Evolutionary conservation across 768 basidiomycete species (phyloP).

Genomic region (Lactarius pseudohatsudake): DNA sequence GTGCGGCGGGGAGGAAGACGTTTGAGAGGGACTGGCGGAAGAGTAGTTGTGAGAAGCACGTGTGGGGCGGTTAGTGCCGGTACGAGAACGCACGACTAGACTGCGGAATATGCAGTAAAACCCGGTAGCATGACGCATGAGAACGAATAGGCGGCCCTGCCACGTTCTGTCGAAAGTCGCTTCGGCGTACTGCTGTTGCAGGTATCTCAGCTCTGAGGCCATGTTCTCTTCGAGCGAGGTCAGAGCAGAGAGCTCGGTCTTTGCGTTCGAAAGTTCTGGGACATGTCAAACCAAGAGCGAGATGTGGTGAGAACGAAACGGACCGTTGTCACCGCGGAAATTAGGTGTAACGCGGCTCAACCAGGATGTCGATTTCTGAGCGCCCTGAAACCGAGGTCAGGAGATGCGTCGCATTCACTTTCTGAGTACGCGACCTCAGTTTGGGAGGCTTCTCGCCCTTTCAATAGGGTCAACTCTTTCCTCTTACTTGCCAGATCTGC

Average conservation of each 20-base stretch:
- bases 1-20: constrained; percentile 41
- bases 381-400: constrained; percentile 23
- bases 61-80: not conserved
- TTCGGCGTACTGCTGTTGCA: constrained; percentile 20
- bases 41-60: not conserved
- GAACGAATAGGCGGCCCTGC: constrained; percentile 23
- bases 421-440: constrained; percentile 29
- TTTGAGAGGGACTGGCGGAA: constrained; percentile 49
- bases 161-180: constrained; percentile 24
- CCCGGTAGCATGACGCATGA: constrained; percentile 21
- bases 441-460: constrained; percentile 34
- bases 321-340: constrained; percentile 48
- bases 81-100: constrained; percentile 34
- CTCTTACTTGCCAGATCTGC: constrained; percentile 51
- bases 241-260: constrained; percentile 26
- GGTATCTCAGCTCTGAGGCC: constrained; percentile 14
- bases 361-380: constrained; percentile 39
- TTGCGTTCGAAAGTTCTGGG: constrained; percentile 29
- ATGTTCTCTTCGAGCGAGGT: constrained; percentile 27
- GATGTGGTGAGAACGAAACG: not conserved
- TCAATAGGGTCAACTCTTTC: constrained; percentile 33
- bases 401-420: not conserved
- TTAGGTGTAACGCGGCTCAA: constrained; percentile 49
- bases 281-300: constrained; percentile 4
- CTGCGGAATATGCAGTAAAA: constrained; percentile 37